Base-by-base conservation (phyloP, 768 basidiomycete species). In the Mycena sanguinolenta region DNA sequence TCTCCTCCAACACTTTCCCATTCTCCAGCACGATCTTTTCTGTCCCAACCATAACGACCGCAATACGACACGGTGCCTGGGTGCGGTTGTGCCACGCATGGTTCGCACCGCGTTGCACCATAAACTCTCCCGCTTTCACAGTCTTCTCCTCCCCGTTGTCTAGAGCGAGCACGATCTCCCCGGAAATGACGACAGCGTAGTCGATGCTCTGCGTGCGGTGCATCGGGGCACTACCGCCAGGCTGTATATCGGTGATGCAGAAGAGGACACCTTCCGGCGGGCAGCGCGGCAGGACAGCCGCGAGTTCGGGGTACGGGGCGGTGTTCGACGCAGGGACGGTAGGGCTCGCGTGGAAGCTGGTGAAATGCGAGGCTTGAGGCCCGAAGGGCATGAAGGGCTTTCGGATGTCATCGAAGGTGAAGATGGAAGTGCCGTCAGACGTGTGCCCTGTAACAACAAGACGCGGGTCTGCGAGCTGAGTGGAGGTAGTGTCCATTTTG, bases 141-240 rank as follows among this genome's bases (percentile, higher is more conserved):
- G 62, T 69, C 58, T 59, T 64, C 36, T 68, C 66, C 14, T 72
- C 70, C 4, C 63, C 71, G 9, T 63, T 39, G 49, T 69, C 63
- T 1, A 72, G 25, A 2, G 30, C 42, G 16, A 65, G 44, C 14
- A 72, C 67, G 16, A 72, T 72, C 67, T 69, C 67, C 4, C 71
- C 66, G 6, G 67, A 72, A 0, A 72, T 34, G 2, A 72, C 67
- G 25, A 69, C 71, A 7, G 63, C 67, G 32, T 68, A 72, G 67
- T 68, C 71, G 21, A 72, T 4, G 63, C 66, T 72, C 13, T 32
- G 50, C 0, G 71, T 72, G 36, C 71, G 66, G 58, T 72, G 71
- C 71, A 72, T 72, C 25, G 71, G 71, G 32, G 63, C 63, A 49
- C 66, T 60, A 12, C 23, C 52, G 38, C 67, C 67, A 0, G 62